Conservation (phyloP, 1,139 yeast species). For the Debaryomyces fabryi region DNA sequence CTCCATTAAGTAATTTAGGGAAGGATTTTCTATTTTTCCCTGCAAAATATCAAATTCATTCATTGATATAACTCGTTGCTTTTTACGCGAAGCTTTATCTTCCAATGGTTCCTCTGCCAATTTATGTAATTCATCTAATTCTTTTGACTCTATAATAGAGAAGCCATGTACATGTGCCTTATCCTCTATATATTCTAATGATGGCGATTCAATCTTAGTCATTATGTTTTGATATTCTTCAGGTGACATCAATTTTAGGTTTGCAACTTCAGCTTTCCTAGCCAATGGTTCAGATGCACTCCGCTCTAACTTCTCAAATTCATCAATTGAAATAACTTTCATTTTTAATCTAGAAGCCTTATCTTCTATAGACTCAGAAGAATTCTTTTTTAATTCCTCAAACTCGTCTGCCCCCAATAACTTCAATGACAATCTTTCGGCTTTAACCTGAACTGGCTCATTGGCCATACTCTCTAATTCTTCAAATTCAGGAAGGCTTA, state of each 20-base stretch:
- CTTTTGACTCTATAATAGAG: slow-evolving; percentile 17
- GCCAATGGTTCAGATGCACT: slow-evolving; percentile 8
- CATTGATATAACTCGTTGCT: slow-evolving; percentile 15
- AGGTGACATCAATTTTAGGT: slow-evolving; percentile 15
- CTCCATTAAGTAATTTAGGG: slow-evolving; percentile 31
- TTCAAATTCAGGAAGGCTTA: slow-evolving; percentile 21
- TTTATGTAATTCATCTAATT: slow-evolving; percentile 17
- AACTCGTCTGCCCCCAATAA: slow-evolving; percentile 20
- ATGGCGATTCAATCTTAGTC: slow-evolving; percentile 28
- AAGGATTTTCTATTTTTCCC: slow-evolving; percentile 21
- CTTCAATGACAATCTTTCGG: slow-evolving; percentile 20
- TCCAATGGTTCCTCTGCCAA: slow-evolving; percentile 14
- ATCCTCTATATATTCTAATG: slow-evolving; percentile 34
- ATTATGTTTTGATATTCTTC: slow-evolving; percentile 12
- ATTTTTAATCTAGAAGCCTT: slow-evolving; percentile 18
- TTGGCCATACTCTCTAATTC: slow-evolving; percentile 26
- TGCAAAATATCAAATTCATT: slow-evolving; percentile 18
- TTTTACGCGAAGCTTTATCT: slow-evolving; percentile 18
- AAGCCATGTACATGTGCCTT: slow-evolving; percentile 11
- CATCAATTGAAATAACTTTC: slow-evolving; percentile 15
- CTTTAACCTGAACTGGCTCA: slow-evolving; percentile 12
- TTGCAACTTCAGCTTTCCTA: slow-evolving; percentile 19
- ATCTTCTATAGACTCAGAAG: slow-evolving; percentile 15
- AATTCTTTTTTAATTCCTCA: slow-evolving; percentile 15
- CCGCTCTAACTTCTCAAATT: slow-evolving; percentile 9